Evolutionary conservation across 495 filamentous ascomycete genomes (phyloP).

Genomic region (Penicillium egyptiacum): DNA sequence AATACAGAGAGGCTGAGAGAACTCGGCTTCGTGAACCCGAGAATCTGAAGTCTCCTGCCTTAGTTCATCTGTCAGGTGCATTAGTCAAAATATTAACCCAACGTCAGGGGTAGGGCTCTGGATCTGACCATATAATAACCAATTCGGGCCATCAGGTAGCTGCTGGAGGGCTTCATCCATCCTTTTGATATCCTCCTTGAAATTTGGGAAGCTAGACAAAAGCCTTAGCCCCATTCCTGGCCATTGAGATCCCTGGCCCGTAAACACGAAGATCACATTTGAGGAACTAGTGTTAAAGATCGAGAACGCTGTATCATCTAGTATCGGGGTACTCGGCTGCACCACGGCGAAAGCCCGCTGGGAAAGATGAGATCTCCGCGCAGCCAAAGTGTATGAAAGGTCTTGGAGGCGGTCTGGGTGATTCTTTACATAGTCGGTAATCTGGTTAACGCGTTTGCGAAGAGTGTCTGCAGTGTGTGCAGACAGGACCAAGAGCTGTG

Average conservation of each 20-base stretch:
- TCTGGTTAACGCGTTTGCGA: conserved; percentile 6
- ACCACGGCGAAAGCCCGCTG: conserved; percentile 15
- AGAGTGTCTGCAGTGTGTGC: conserved; percentile 15
- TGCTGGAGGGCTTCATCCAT: conserved; percentile 25
- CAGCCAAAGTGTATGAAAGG: conserved; percentile 29
- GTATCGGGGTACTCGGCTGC: background rate
- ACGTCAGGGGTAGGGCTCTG: background rate
- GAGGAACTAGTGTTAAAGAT: conserved; percentile 15
- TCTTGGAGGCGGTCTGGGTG: conserved; percentile 17
- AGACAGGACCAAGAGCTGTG: conserved; percentile 14
- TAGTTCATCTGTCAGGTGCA: background rate
- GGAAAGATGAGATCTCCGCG: conserved; percentile 25
- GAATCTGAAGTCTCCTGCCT: conserved; percentile 26
- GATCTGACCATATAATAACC: conserved; percentile 27
- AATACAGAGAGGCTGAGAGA: conserved; percentile 43
- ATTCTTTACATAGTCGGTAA: conserved; percentile 16
- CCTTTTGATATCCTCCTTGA: conserved; percentile 13
- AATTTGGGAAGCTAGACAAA: conserved; percentile 11
- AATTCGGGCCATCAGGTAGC: conserved; percentile 17
- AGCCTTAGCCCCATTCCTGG: conserved; percentile 37
- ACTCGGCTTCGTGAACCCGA: conserved; percentile 21
- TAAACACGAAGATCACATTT: conserved; percentile 64
- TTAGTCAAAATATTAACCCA: background rate
- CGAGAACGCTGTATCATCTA: background rate
- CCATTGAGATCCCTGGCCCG: conserved; percentile 68